phyloP scores from a whole-genome alignment of 768 basidiomycete genomes.

The Lentinula aciculospora region DNA sequence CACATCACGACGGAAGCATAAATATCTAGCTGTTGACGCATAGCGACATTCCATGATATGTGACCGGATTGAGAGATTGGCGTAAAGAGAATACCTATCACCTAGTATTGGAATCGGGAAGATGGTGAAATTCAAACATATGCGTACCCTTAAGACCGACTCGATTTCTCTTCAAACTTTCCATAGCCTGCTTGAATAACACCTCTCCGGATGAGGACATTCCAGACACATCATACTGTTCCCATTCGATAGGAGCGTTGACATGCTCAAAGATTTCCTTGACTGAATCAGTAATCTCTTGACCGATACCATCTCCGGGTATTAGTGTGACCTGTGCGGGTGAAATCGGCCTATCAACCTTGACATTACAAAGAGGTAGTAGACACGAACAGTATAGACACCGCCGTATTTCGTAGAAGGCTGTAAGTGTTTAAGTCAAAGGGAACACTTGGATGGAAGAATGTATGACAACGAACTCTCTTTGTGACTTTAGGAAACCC shows the following conservation, averaged over 20 bases:
- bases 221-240: slow-evolving; percentile 96
- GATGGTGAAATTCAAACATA: slow-evolving; percentile 3
- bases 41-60: slow-evolving; percentile 99
- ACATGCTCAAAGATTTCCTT: slow-evolving; percentile 98
- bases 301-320: slow-evolving; percentile 96
- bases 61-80: slow-evolving; percentile 95
- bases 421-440: slow-evolving; percentile 30
- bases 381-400: slow-evolving; percentile 71
- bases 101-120: slow-evolving; percentile 8
- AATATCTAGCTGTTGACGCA: slow-evolving; percentile 99
- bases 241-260: slow-evolving; percentile 99
- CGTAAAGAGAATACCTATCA: slow-evolving; percentile 92
- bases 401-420: slow-evolving; percentile 88
- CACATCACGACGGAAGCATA: slow-evolving; percentile 98
- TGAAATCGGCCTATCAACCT: slow-evolving; percentile 17
- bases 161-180: slow-evolving; percentile 93
- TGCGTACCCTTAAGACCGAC: slow-evolving; percentile 92
- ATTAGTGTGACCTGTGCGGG: slow-evolving; percentile 82
- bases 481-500: slow-evolving; percentile 73
- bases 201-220: slow-evolving; percentile 92
- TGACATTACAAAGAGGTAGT: slow-evolving; percentile 5
- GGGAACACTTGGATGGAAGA: slow-evolving; percentile 9
- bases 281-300: slow-evolving; percentile 95
- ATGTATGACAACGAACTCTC: slow-evolving; percentile 41
- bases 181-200: slow-evolving; percentile 97